Evolutionary conservation across 306 rosid species (phyloP), one percentile per base, ranked within the genome.

Genomic region (Sindora glabra): DNA sequence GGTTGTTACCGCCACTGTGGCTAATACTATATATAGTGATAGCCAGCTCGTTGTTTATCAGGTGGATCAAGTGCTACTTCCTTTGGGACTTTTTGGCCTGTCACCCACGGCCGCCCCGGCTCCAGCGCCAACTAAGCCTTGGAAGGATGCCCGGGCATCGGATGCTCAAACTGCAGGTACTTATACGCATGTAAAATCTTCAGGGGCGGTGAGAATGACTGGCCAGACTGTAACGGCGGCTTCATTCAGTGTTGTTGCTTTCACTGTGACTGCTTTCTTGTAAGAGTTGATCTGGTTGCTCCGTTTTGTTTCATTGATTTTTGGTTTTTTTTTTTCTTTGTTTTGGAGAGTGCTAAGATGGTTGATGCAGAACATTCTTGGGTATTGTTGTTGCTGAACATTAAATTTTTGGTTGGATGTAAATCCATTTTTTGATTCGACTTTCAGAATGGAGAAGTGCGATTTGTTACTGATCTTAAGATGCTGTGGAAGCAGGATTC

Each of bases 21-120:
- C 89, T 14, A 92, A 89, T 24, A 80, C 89, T 36, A 76, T 92
- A 0, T 92, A 70, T 49, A 76, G 81, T 17, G 89, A 89, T 42
- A 74, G 18, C 19, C 86, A 84, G 70, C 77, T 92, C 2, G 90
- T 89, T 7, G 88, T 92, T 36, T 92, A 89, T 68, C 85, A 83
- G 78, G 95, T 92, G 0, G 90, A 92, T 48, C 36, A 84, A 24
- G 99, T 92, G 68, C 86, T 92, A 3, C 95, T 86, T 62, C 99
- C 99, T 9, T 4, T 74, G 69, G 79, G 65, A 8, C 74, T 89
- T 48, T 92, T 92, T 46, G 94, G 84, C 0, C 38, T 22, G 0
- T 24, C 71, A 0, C 77, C 73, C 0, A 52, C 76, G 0, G 40
- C 80, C 0, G 66, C 98, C 0, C 84, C 91, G 1, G 84, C 91